A percentile compares a stretch with the other conserved stretches of the same genome.
These are phyloP conservation scores for Tothia fuscella DNA, from an alignment of 2,329 filamentous ascomycete species.

Conservation along the genomic window DNA sequence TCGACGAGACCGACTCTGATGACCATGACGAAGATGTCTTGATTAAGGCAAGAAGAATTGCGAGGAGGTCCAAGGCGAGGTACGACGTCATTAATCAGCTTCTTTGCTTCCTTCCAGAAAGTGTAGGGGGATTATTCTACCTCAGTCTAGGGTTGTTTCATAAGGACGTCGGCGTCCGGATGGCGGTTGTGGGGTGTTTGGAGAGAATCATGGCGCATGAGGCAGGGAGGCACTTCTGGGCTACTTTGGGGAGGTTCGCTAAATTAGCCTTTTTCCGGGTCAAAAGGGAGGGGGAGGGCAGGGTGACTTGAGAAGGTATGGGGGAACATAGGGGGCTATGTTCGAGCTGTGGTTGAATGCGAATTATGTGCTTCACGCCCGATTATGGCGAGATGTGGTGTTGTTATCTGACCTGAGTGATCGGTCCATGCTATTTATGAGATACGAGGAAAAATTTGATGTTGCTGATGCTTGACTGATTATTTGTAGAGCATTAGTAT, in stretches of 20 bases:
- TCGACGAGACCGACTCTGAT: slow-evolving; percentile 8
- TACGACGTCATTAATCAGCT: slow-evolving; percentile 43
- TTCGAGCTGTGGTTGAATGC: too few relatives aligned
- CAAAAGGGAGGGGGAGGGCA: slow-evolving; percentile 45
- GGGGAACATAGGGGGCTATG: too few relatives aligned
- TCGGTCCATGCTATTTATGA: too few relatives aligned
- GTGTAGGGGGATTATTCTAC: slow-evolving; percentile 81
- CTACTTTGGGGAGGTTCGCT: slow-evolving; percentile 70
- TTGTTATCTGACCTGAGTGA: too few relatives aligned
- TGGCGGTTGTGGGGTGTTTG: slow-evolving; percentile 65
- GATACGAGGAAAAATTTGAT: too few relatives aligned
- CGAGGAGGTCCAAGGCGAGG: slow-evolving; percentile 13
- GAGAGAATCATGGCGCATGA: slow-evolving; percentile 77
- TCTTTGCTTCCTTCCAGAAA: slow-evolving; percentile 70
- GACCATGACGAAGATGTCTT: slow-evolving; percentile 1
- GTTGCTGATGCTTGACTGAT: too few relatives aligned
- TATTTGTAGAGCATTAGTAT: too few relatives aligned
- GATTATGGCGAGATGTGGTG: too few relatives aligned
- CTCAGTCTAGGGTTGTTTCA: slow-evolving; percentile 86
- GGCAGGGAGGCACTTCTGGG: slow-evolving; percentile 90
- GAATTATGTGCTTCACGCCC: too few relatives aligned
- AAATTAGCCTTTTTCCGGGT: slow-evolving; percentile 76
- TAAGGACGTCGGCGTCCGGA: slow-evolving; percentile 66
- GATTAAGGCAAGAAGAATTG: slow-evolving; percentile 28
- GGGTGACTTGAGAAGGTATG: too few relatives aligned